Percentiles rank a stretch among this genome's conserved stretches.
phyloP scores from a whole-genome alignment of 176 grass and related monocot genomes.

The Cenchrus americanus region DNA sequence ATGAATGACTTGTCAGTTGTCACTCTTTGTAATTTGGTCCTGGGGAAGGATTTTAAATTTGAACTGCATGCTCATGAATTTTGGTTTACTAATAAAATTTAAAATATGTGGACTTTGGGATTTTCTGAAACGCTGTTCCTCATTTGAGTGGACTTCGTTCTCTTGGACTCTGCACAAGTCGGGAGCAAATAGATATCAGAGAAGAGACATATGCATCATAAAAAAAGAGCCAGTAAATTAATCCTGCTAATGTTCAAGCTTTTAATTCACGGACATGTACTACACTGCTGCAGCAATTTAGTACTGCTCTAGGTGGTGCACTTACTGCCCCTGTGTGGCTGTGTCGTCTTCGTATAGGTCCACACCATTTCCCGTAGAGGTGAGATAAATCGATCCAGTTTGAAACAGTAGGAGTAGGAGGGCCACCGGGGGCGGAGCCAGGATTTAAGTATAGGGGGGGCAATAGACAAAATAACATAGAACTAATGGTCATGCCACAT shows the following conservation, averaged over 20 bases:
- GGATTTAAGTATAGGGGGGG: too few species aligned
- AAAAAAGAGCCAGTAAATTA: too few species aligned
- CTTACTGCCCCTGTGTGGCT: neutral
- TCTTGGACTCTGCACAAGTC: neutral
- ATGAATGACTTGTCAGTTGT: neutral
- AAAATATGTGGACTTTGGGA: neutral
- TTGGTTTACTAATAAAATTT: neutral
- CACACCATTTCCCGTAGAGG: too few species aligned
- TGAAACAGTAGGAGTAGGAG: too few species aligned
- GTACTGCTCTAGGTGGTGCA: constrained; percentile 14
- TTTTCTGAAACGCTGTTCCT: neutral
- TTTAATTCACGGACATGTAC: constrained; percentile 10
- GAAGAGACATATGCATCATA: neutral
- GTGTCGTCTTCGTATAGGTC: neutral
- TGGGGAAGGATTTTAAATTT: neutral
- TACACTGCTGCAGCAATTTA: constrained; percentile 8
- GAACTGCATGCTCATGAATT: neutral
- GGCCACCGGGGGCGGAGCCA: too few species aligned
- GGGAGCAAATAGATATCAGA: neutral
- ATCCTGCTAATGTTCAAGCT: neutral
- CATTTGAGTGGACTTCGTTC: neutral
- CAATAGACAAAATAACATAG: too few species aligned
- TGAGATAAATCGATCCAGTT: too few species aligned
- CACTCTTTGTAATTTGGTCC: neutral
- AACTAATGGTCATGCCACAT: too few species aligned